Percentiles rank a stretch among this genome's conserved stretches.
Evolutionary conservation across 495 filamentous ascomycete genomes (phyloP).

Genomic region (Glarea lozoyensis): DNA sequence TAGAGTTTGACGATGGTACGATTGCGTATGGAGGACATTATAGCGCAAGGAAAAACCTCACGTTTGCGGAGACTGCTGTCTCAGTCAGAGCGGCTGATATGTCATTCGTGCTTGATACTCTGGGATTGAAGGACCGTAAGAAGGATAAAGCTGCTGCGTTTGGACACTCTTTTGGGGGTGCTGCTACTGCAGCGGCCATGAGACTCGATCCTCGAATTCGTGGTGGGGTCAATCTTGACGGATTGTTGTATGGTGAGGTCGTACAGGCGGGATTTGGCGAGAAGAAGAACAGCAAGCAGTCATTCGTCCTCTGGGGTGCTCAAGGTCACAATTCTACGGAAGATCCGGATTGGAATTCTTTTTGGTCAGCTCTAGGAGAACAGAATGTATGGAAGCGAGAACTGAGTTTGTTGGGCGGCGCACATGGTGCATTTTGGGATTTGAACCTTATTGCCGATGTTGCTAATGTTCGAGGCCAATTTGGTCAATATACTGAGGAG

Average conservation of each 20-base stretch:
- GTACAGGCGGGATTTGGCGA: constrained; percentile 3
- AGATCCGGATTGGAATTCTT: background rate
- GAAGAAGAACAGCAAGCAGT: background rate
- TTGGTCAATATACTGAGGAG: background rate
- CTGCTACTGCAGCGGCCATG: constrained; percentile 8
- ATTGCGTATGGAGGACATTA: constrained; percentile 3
- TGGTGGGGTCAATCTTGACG: constrained; percentile 10
- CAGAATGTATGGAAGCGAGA: constrained; percentile 4
- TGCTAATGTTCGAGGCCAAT: background rate
- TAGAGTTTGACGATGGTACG: constrained; percentile 35
- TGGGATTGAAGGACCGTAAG: constrained; percentile 6
- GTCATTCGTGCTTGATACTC: constrained; percentile 24
- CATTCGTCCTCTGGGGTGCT: constrained; percentile 5
- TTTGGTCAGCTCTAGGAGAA: background rate
- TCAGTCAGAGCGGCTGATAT: constrained; percentile 25
- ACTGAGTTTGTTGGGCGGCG: background rate
- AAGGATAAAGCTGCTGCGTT: background rate
- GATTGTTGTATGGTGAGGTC: constrained; percentile 6
- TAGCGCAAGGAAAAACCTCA: no score
- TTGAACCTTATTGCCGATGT: constrained; percentile 1
- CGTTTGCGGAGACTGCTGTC: background rate
- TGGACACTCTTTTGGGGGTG: constrained; percentile 5
- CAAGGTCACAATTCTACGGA: constrained; percentile 2
- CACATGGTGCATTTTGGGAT: constrained; percentile 6
- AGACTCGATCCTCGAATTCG: constrained; percentile 4